A percentile compares a stretch with the other conserved stretches of the same genome.
Conservation (phyloP, 2,329 filamentous ascomycete genomes). For the Diaporthe sp. region DNA sequence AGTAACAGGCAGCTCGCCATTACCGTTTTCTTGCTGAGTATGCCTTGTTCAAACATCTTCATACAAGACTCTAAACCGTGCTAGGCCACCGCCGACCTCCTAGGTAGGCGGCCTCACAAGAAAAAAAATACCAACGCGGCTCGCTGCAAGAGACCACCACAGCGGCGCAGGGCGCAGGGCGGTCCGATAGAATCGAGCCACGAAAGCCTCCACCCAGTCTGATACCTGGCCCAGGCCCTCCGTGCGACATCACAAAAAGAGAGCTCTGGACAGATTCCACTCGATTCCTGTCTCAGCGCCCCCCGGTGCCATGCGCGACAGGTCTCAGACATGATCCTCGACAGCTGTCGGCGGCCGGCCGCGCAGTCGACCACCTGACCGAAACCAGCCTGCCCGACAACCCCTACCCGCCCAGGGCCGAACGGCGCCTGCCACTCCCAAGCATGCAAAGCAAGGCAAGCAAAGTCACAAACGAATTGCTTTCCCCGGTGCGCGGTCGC, state of each 20-base stretch:
- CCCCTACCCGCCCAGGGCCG: neutral
- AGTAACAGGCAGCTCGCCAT: neutral
- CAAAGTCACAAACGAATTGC: too few species aligned
- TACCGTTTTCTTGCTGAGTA: neutral
- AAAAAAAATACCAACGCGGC: neutral
- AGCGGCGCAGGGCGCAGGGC: neutral
- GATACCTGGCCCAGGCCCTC: neutral
- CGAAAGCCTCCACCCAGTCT: too few species aligned
- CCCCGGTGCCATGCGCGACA: slow-evolving; percentile 4
- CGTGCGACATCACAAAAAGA: neutral
- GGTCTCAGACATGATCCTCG: slow-evolving; percentile 33
- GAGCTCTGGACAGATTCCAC: neutral
- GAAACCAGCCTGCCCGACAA: neutral
- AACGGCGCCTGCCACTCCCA: neutral
- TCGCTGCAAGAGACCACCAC: neutral
- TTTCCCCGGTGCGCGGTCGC: neutral
- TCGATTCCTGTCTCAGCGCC: slow-evolving; percentile 10
- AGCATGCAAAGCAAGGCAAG: neutral
- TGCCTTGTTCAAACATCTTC: neutral
- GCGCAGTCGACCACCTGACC: neutral
- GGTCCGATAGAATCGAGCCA: neutral
- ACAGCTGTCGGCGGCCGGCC: slow-evolving; percentile 10
- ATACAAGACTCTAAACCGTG: neutral
- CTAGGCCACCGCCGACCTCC: neutral
- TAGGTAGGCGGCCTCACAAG: neutral